Conservation (phyloP, 2,329 filamentous ascomycete genomes). For the Paecilomyces niveus region DNA sequence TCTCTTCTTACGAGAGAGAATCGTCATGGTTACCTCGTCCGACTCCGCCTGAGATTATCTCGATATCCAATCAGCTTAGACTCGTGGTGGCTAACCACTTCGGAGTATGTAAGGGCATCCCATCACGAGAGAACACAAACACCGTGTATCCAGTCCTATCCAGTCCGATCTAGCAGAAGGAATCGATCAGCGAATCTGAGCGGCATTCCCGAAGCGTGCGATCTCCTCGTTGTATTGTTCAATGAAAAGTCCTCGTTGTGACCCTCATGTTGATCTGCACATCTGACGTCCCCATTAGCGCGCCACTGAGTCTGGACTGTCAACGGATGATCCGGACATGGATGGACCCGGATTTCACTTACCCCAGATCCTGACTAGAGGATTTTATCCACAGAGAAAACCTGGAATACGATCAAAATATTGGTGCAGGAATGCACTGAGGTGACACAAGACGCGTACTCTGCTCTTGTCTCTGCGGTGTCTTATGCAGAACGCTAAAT, state of each 20-base stretch:
- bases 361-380: not conserved
- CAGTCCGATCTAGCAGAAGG: no score
- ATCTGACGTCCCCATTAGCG: not conserved
- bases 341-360: not conserved
- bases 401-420: not conserved
- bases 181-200: not conserved
- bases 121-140: no score
- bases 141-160: no score
- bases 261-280: not conserved
- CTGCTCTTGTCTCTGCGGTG: no score
- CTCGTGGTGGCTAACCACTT: not conserved
- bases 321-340: not conserved
- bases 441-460: not conserved
- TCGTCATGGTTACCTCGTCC: conserved; percentile 20
- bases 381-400: not conserved
- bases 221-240: not conserved
- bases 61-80: not conserved
- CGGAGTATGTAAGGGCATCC: not conserved
- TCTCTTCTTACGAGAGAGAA: conserved; percentile 5
- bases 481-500: not conserved
- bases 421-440: not conserved
- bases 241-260: not conserved
- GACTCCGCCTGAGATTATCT: not conserved
- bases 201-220: not conserved
- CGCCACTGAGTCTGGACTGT: not conserved